Percentiles rank a stretch among this genome's conserved stretches.
Evolutionary conservation across 2,329 filamentous ascomycete species (phyloP).

Genomic region (Bipolaris cookei): DNA sequence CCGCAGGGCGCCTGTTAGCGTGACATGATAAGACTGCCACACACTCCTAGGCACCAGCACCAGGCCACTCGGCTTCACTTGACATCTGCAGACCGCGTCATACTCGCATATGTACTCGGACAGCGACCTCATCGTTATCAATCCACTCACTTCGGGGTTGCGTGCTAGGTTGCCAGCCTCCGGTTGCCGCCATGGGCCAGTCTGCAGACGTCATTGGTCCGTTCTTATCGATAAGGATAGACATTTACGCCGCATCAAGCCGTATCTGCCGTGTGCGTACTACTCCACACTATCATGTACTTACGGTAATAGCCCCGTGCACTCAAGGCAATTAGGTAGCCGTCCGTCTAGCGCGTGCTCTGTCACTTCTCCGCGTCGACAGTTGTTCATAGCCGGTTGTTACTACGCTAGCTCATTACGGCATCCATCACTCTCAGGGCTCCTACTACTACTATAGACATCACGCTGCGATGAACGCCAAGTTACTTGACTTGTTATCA

Average conservation of each 20-base stretch:
- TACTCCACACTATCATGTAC: too few species aligned
- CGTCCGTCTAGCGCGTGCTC: constrained; percentile 5
- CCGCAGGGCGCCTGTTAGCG: constrained; percentile 11
- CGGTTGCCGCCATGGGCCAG: not conserved
- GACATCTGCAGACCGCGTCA: not conserved
- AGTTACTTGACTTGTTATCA: not conserved
- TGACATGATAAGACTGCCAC: constrained; percentile 24
- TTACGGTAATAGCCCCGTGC: not conserved
- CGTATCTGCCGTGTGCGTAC: not conserved
- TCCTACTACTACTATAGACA: not conserved
- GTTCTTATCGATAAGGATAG: constrained; percentile 13
- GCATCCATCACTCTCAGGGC: not conserved
- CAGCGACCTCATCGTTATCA: constrained; percentile 5
- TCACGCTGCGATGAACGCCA: not conserved
- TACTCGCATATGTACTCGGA: not conserved
- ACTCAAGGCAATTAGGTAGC: not conserved
- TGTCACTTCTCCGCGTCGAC: constrained; percentile 2
- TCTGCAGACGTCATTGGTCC: constrained; percentile 18
- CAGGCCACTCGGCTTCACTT: not conserved
- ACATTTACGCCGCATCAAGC: constrained; percentile 1
- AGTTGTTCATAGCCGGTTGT: not conserved
- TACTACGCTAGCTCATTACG: not conserved
- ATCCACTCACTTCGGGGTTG: constrained; percentile 3
- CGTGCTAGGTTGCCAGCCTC: constrained; percentile 5
- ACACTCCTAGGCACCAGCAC: constrained; percentile 13